Base-by-base conservation (phyloP, 345 rosid genomes). In the Syzygium aqueum region DNA sequence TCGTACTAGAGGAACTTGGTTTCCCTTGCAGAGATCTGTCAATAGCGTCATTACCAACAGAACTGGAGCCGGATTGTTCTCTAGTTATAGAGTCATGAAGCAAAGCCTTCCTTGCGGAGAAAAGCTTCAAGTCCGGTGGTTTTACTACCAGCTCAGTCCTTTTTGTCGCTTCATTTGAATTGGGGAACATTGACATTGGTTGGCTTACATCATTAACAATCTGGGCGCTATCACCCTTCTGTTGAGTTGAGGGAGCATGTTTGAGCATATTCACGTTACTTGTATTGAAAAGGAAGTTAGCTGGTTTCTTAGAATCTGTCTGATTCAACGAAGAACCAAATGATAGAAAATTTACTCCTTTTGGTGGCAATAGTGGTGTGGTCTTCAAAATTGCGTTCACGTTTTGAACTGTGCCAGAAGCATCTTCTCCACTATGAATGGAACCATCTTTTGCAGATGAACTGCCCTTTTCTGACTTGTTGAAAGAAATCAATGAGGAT, bases 121-220 rank as follows among this genome's bases (percentile, higher is more conserved):
- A 94, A 91, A 89, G 92, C 89, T 93, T 93, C 80, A 92, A 85
- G 30, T 94, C 94, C 88, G 84, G 90, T 3, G 94, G 89, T 50
- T 88, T 56, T 37, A 37, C 86, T 21, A 80, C 86, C 2, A 80
- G 67, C 67, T 87, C 85, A 86, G 86, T 89, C 84, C 57, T 82
- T 63, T 84, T 67, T 13, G 91, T 84, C 53, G 80, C 84, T 83
- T 84, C 92, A 89, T 89, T 88, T 67, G 67, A 87, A 53, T 21
- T 30, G 22, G 67, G n/a, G n/a, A 53, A 27, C 63, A 28, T 77
- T 0, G 1, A 33, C 49, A 33, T 37, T 10, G 80, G 49, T 0
- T 37, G 80, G 80, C 0, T 73, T 73, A 33, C 82, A 33, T 37
- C 82, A 73, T 73, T 73, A 19, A 73, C 49, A 73, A 21, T 21